Evolutionary conservation across 2,329 filamentous ascomycete species (phyloP).

Genomic region (Paecilomyces niveus): DNA sequence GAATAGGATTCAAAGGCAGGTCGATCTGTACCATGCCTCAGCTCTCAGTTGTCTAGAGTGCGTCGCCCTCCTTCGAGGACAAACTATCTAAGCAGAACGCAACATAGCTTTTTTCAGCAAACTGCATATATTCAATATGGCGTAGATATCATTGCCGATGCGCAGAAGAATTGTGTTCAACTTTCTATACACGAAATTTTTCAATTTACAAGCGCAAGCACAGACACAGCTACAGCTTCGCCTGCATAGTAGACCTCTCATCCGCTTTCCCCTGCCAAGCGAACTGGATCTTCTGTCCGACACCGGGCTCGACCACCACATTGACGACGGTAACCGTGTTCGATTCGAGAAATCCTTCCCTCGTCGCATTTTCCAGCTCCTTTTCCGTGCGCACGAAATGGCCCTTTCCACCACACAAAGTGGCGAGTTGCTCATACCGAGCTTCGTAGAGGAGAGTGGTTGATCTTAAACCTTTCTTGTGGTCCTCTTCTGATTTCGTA

Average conservation of each 20-base stretch:
- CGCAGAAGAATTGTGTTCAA: neutral
- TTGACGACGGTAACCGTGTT: conserved; percentile 47
- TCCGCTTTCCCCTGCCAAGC: conserved; percentile 26
- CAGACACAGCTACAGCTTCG: conserved; percentile 13
- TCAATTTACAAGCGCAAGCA: neutral
- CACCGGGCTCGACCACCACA: conserved; percentile 48
- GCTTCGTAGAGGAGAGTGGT: conserved; percentile 49
- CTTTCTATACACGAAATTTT: neutral
- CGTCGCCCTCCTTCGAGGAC: neutral
- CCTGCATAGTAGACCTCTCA: conserved; percentile 9
- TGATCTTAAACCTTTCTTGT: conserved; percentile 36
- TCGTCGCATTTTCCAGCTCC: conserved; percentile 45
- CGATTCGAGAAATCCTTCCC: conserved; percentile 42
- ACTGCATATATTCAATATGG: too few species aligned
- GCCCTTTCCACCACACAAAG: conserved; percentile 49
- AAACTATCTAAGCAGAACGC: neutral
- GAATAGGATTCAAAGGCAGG: neutral
- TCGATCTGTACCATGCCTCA: neutral
- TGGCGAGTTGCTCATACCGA: conserved; percentile 48
- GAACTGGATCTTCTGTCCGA: conserved; percentile 33
- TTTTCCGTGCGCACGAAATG: conserved; percentile 46
- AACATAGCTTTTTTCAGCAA: neutral
- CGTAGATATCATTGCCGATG: too few species aligned
- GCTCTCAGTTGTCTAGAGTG: neutral
- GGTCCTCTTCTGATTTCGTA: conserved; percentile 10